Percentiles rank a stretch among this genome's conserved stretches.
Evolutionary conservation across 768 basidiomycete species (phyloP).

Genomic region (Leccinum sublutescens): DNA sequence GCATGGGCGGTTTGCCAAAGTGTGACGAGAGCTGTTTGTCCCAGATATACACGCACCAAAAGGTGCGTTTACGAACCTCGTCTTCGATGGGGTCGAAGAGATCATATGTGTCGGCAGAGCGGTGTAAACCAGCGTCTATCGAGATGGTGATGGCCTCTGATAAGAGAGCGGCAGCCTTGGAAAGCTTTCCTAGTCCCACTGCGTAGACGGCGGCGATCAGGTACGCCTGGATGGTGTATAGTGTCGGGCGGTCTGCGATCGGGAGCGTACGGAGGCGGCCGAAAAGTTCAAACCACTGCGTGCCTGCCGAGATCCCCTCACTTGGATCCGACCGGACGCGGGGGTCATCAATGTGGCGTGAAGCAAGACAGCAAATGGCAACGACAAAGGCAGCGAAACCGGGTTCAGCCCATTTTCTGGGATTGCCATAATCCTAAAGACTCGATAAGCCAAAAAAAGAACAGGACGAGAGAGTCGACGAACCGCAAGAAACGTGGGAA

Average conservation of each 20-base stretch:
- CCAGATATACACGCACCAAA: conserved; percentile 97
- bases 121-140: conserved; percentile 86
- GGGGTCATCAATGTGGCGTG: conserved; percentile 89
- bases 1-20: conserved; percentile 86
- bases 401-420: conserved; percentile 93
- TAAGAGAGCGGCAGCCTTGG: conserved; percentile 81
- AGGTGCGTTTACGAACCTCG: conserved; percentile 90
- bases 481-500: conserved; percentile 83
- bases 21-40: conserved; percentile 90
- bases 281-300: conserved; percentile 90
- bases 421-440: conserved; percentile 84
- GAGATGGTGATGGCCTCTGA: conserved; percentile 87
- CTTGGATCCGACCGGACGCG: conserved; percentile 79
- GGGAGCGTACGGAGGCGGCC: conserved; percentile 84
- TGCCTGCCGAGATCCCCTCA: conserved; percentile 86
- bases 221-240: conserved; percentile 90
- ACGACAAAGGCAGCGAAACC: conserved; percentile 94
- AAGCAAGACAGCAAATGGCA: conserved; percentile 88
- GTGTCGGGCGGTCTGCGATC: conserved; percentile 81
- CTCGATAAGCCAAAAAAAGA: conserved; percentile 16
- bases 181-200: conserved; percentile 85
- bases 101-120: conserved; percentile 81
- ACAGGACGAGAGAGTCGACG: conserved; percentile 22
- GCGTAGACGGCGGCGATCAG: conserved; percentile 92
- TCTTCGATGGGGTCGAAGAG: conserved; percentile 89